Evolutionary conservation across 805 yeast species (phyloP).

Genomic region (Ogataea methylovora): DNA sequence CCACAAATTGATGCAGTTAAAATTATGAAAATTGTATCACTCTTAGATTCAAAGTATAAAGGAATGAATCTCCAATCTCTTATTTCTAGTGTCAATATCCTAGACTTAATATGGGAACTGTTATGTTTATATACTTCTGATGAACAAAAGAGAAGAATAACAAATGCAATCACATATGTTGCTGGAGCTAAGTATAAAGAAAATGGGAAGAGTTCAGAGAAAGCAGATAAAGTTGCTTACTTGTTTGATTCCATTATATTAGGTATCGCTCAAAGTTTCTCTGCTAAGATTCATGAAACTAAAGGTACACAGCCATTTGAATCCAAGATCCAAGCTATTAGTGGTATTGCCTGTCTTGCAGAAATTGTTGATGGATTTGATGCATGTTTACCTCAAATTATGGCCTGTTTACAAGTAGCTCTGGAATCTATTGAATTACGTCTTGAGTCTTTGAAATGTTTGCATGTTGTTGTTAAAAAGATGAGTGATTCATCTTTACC

Average conservation of each 20-base stretch:
- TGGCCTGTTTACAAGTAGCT: conserved; percentile 78
- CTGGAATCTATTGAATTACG: conserved; percentile 57
- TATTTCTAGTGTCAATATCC: conserved; percentile 20
- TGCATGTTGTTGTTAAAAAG: conserved; percentile 54
- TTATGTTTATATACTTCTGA: conserved; percentile 32
- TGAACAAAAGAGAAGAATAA: conserved; percentile 23
- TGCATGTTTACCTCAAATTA: conserved; percentile 70
- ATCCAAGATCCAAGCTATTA: conserved; percentile 62
- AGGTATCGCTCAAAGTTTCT: conserved; percentile 71
- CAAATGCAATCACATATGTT: conserved; percentile 31
- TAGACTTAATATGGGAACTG: conserved; percentile 33
- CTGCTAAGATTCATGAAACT: conserved; percentile 69
- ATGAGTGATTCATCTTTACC: conserved; percentile 50
- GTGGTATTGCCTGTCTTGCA: conserved; percentile 67
- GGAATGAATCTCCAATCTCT: conserved; percentile 27
- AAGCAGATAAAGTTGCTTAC: conserved; percentile 11
- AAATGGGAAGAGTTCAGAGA: conserved; percentile 8
- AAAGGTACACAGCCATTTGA: conserved; percentile 65
- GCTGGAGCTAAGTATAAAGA: conserved; percentile 13
- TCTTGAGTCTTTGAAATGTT: conserved; percentile 54
- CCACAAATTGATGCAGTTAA: conserved; percentile 39
- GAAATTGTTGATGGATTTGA: conserved; percentile 36
- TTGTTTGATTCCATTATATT: conserved; percentile 36
- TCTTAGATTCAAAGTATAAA: conserved; percentile 39
- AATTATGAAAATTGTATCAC: conserved; percentile 44